A percentile compares a stretch with the other conserved stretches of the same genome.
Evolutionary conservation across 78 protist species (phyloP).

Genomic region (Bigelowiella natans): DNA sequence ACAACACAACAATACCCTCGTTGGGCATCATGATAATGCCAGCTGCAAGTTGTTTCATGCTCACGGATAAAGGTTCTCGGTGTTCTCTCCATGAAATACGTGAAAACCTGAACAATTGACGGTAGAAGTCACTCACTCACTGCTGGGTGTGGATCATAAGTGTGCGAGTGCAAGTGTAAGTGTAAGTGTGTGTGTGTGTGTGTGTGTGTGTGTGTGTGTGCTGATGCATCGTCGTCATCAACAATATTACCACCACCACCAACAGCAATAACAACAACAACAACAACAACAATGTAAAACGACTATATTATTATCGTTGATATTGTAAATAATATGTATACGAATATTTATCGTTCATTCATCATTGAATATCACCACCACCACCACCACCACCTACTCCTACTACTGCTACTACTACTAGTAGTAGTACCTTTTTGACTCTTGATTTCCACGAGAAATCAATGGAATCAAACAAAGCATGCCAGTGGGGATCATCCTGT

Average conservation of each 20-base stretch:
- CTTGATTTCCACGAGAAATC: not conserved
- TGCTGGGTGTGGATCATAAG: no score
- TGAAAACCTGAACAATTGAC: not conserved
- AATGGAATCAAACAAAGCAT: not conserved
- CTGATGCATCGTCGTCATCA: no score
- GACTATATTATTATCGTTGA: not conserved
- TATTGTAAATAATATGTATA: not conserved
- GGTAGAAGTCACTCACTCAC: no score
- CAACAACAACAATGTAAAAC: no score
- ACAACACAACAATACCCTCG: not conserved
- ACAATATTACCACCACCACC: no score
- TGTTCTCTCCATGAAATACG: not conserved
- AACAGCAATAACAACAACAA: no score
- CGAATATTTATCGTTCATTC: not conserved
- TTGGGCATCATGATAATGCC: not conserved
- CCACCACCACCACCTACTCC: no score
- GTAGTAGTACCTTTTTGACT: not conserved
- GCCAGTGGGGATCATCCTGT: not conserved
- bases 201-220: no score
- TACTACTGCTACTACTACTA: no score
- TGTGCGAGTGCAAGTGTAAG: no score
- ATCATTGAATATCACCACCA: no score
- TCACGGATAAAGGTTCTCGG: not conserved
- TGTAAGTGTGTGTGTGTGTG: no score
- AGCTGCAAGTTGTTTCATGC: not conserved